phyloP scores from a whole-genome alignment of 805 yeast species.

The Nakazawaea wyomingensis region DNA sequence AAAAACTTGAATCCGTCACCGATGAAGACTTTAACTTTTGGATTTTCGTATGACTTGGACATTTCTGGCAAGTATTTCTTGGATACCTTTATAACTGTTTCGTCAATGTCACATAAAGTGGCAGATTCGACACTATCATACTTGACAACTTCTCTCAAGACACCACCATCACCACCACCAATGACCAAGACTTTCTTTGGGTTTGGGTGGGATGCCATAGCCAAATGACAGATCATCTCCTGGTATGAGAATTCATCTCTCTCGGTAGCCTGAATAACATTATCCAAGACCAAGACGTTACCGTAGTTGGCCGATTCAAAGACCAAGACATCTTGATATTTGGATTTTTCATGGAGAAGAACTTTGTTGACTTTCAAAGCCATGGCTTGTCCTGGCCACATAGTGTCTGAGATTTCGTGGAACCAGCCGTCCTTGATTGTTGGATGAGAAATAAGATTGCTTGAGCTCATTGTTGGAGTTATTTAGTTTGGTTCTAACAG shows the following conservation, averaged over 20 bases:
- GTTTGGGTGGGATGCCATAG: slow-evolving; percentile 87
- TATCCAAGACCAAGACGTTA: slow-evolving; percentile 90
- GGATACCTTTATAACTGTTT: slow-evolving; percentile 81
- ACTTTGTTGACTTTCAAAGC: slow-evolving; percentile 81
- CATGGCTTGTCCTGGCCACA: slow-evolving; percentile 99
- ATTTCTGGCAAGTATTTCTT: slow-evolving; percentile 84
- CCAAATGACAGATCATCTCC: slow-evolving; percentile 96
- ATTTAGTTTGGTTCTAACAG: too few species aligned
- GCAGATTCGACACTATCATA: slow-evolving; percentile 85
- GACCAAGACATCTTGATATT: slow-evolving; percentile 90
- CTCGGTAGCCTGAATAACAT: slow-evolving; percentile 93
- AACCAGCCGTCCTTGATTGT: slow-evolving; percentile 88
- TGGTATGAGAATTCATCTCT: slow-evolving; percentile 97
- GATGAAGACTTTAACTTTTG: slow-evolving; percentile 84
- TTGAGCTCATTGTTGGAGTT: too few species aligned
- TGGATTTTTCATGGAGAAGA: slow-evolving; percentile 77
- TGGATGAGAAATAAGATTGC: slow-evolving; percentile 46
- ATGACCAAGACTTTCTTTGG: slow-evolving; percentile 91
- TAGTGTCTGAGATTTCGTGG: slow-evolving; percentile 87
- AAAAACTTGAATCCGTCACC: slow-evolving; percentile 98
- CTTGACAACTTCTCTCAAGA: slow-evolving; percentile 88
- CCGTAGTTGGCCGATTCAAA: slow-evolving; percentile 94
- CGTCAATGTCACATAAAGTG: slow-evolving; percentile 91
- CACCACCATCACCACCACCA: slow-evolving; percentile 99
- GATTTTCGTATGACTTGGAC: slow-evolving; percentile 80